Base-by-base conservation (phyloP, 73 alveolate genomes). In the Tetrahymena elliotti region DNA sequence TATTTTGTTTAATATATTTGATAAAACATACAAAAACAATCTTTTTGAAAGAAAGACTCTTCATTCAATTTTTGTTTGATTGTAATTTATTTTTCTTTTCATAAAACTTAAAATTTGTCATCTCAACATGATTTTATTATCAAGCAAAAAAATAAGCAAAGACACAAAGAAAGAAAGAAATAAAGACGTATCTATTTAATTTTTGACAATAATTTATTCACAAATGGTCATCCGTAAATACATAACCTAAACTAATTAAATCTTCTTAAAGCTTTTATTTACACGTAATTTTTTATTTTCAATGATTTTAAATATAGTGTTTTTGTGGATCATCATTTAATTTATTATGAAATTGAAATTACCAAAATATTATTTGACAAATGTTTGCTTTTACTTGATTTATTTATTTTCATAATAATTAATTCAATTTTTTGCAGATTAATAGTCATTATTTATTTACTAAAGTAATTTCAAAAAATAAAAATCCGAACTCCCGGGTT, bases 401-500 rank as follows among this genome's bases (percentile, higher is more conserved):
- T n/a, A n/a, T n/a, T n/a, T n/a, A n/a, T n/a, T n/a, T n/a, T n/a
- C n/a, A n/a, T n/a, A n/a, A n/a, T n/a, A n/a, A n/a, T n/a, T n/a
- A n/a, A n/a, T n/a, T n/a, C n/a, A n/a, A n/a, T n/a, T n/a, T n/a
- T n/a, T n/a, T n/a, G n/a, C n/a, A n/a, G n/a, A n/a, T n/a, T n/a
- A n/a, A n/a, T n/a, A n/a, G n/a, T n/a, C n/a, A n/a, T n/a, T 18
- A 47, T 47, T 13, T 13, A 47, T 47, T 47, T 47, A 47, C 6
- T 47, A 18, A 4, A 12, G 13, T 68, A 68, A 68, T 27, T 2
- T 3, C 16, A 31, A 68, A 68, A 68, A 18, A 68, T 22, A 68
- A 68, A 68, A 68, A 68, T 68, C 88, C 88, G 88, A 68, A 68
- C 88, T 68, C 88, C 88, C 88, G 88, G 88, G 88, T 68, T 68